Conservation (phyloP, 2,329 filamentous ascomycete genomes). For the Fusarium nisikadoi region DNA sequence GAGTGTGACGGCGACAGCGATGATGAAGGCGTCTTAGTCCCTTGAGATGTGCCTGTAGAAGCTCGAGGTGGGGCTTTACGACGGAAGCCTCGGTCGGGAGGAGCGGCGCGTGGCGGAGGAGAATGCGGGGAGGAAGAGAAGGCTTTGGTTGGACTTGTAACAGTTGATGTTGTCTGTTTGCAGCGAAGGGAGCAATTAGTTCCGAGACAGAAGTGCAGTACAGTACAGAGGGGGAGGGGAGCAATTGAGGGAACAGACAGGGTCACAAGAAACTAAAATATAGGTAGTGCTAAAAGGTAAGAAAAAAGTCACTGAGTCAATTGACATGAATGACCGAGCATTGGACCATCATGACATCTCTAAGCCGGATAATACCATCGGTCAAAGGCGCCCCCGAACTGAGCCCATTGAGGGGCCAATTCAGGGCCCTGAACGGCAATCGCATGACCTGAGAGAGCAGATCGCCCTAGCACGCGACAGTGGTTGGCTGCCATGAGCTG, state of each 20-base stretch:
- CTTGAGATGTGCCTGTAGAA: constrained; percentile 25
- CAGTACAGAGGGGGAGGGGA: not conserved
- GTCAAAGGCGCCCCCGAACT: constrained; percentile 27
- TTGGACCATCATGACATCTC: constrained; percentile 29
- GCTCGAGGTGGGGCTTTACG: constrained; percentile 37
- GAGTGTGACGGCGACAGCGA: constrained; percentile 42
- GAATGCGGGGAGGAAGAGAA: constrained; percentile 40
- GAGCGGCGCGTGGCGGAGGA: constrained; percentile 42
- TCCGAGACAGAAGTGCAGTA: not conserved
- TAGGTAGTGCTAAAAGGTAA: not conserved
- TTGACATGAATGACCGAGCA: constrained; percentile 2
- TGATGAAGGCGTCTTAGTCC: constrained; percentile 33
- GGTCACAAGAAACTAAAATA: not conserved
- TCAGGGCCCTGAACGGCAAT: constrained; percentile 28
- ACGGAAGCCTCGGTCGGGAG: constrained; percentile 41
- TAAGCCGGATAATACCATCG: constrained; percentile 20
- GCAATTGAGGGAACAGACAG: not conserved
- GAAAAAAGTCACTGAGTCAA: constrained; percentile 10
- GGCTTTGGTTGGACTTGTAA: not conserved
- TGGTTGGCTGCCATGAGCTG: constrained; percentile 25
- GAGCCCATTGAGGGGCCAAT: constrained; percentile 35
- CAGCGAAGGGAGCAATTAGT: constrained; percentile 23
- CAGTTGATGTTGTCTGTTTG: constrained; percentile 13
- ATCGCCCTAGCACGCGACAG: constrained; percentile 42
- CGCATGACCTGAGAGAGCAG: constrained; percentile 34